Base-by-base conservation (phyloP, 129 eudicot genomes). In the Helianthus tuberosus region DNA sequence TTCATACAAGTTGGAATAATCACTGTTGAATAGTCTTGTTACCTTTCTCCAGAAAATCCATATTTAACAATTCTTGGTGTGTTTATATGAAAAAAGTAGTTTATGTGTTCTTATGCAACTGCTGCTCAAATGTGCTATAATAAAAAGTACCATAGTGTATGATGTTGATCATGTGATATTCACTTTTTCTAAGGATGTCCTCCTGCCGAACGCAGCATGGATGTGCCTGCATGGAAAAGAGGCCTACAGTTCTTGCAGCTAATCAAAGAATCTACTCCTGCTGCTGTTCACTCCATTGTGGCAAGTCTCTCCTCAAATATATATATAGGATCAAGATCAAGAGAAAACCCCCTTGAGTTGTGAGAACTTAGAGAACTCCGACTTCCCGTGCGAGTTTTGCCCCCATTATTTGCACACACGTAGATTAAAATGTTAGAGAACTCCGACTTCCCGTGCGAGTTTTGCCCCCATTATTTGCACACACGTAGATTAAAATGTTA, bases 171-270 rank as follows among this genome's bases (percentile, higher is more conserved):
- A 72, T 83, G 89, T 80, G 84, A 89, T 81, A 85, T 84, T 86
- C 83, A 84, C 92, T 83, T 86, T 78, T 79, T 79, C 98, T 93
- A 93, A 93, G 98, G 96, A 84, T 90, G 90, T 88, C 88, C 88
- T 88, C 86, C 88, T 93, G 85, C 89, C 96, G 89, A 87, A 89
- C 96, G 96, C 96, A 95, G 99, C 99, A 91, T 95, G 99, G 96
- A 91, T 77, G 84, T 91, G 75, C 97, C 99, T 65, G 92, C 96
- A 57, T 95, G 99, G 99, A 91, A 81, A 89, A 86, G 93, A 73
- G 91, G 89, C 68, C 96, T 95, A 50, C 81, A 77, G 63, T 89
- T 83, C 73, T 80, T 95, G 86, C 97, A 85, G 83, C 70, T 94
- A 50, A 67, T 82, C 63, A 89, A 91, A 86, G 89, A 91, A 89